Evolutionary conservation across 139 green algal genomes (phyloP).

Genomic region (Prasinococcaceae sp.): DNA sequence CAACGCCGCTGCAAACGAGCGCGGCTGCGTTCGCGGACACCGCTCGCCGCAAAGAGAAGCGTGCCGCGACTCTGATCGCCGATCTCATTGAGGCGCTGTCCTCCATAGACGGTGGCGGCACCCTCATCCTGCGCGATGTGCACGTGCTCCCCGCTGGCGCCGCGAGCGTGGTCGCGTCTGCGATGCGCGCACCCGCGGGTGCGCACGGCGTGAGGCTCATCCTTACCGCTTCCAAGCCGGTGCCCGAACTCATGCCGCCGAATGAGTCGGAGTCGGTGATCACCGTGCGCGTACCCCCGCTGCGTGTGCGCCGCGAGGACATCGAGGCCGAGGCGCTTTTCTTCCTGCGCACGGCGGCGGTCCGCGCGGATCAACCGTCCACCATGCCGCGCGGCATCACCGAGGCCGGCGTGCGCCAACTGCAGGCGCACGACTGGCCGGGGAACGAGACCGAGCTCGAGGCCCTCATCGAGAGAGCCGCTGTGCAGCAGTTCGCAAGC

Average conservation of each 20-base stretch:
- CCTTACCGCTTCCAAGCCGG: neutral
- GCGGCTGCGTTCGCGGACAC: no score
- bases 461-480: constrained; percentile 37
- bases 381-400: constrained; percentile 22
- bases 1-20: no score
- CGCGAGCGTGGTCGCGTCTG: neutral
- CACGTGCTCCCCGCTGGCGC: neutral
- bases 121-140: constrained; percentile 5
- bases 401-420: constrained; percentile 32
- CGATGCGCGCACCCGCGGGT: neutral
- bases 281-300: constrained; percentile 32
- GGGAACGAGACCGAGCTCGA: constrained; percentile 52
- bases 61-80: no score
- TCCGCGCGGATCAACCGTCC: neutral
- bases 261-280: neutral
- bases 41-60: no score
- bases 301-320: constrained; percentile 49
- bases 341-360: constrained; percentile 26
- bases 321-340: constrained; percentile 38
- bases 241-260: neutral
- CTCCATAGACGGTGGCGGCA: neutral
- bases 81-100: constrained; percentile 4
- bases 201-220: neutral
- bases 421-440: constrained; percentile 46
- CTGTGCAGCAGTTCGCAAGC: constrained; percentile 24